Evolutionary conservation across 2,329 filamentous ascomycete genomes (phyloP), one percentile per base, ranked within the genome.

Genomic region (Monosporascus sp.): DNA sequence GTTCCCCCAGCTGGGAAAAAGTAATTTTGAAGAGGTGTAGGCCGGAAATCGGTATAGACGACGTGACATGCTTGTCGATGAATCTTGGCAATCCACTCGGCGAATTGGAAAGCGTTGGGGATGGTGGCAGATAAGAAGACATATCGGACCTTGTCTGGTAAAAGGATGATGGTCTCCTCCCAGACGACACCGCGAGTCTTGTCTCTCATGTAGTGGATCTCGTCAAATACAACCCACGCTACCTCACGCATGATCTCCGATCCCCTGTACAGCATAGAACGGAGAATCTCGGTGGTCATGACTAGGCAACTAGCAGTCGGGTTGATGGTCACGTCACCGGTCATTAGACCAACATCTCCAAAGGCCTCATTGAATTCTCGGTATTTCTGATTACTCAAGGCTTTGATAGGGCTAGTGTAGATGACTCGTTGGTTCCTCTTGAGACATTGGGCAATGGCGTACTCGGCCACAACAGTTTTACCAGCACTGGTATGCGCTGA

Each of bases 241-340:
- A 99, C 95, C 75, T 99, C 94, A 61, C 94, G 91, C 93, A 99
- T 99, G 60, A 99, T 97, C 75, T 99, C 94, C 0, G 94, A 97
- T 55, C 94, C 94, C 62, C 94, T 84, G 72, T 99, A 99, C 73
- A 99, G 71, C 94, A 99, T 99, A 18, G 93, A 97, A 48, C 94
- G 88, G 68, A 99, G 73, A 91, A 99, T 99, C 76, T 99, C 94
- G 0, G 94, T 99, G 1, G 94, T 99, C 94, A 99, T 99, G 65
- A 99, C 94, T 54, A 99, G 78, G 70, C 94, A 99, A 55, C 92
- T 97, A 15, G 94, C 94, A 3, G 94, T 97, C 4, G 95, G 95
- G 70, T 99, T 99, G 73, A 99, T 99, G 24, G 94, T 99, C 58
- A 97, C 93, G 81, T 99, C 94, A 66, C 94, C 94, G 5, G 94